phyloP scores from a whole-genome alignment of 1,139 yeast species.

The Pichiaceae sp. region DNA sequence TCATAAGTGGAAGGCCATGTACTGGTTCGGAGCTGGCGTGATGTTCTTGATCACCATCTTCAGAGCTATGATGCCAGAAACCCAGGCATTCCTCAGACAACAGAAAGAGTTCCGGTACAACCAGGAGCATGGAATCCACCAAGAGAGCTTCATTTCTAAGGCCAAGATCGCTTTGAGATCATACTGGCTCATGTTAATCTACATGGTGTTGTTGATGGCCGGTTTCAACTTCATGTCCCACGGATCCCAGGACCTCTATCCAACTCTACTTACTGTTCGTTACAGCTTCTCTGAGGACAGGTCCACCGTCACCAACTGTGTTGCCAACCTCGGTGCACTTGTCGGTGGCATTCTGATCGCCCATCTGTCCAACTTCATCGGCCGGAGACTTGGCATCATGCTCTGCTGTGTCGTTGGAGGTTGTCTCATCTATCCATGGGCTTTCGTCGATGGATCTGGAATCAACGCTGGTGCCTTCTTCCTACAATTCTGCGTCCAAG shows the following conservation, averaged over 20 bases:
- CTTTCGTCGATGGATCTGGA: constrained; percentile 43
- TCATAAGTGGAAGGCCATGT: constrained; percentile 67
- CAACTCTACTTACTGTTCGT: constrained; percentile 52
- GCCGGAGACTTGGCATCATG: constrained; percentile 51
- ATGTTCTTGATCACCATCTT: constrained; percentile 48
- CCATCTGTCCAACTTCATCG: constrained; percentile 49
- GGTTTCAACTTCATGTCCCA: constrained; percentile 66
- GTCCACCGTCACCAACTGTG: constrained; percentile 58
- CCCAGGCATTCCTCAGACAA: constrained; percentile 38
- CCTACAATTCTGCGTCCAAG: constrained; percentile 75
- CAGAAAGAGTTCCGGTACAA: constrained; percentile 18
- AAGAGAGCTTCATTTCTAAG: constrained; percentile 21
- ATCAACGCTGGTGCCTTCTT: constrained; percentile 75
- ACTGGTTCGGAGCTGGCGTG: constrained; percentile 75
- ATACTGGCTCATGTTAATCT: constrained; percentile 38
- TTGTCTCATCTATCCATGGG: constrained; percentile 60
- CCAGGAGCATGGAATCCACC: constrained; percentile 20
- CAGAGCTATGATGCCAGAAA: constrained; percentile 52
- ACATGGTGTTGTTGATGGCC: constrained; percentile 49
- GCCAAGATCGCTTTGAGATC: constrained; percentile 26
- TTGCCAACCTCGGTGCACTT: constrained; percentile 65
- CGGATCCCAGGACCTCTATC: constrained; percentile 68
- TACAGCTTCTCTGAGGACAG: constrained; percentile 40
- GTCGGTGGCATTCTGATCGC: constrained; percentile 58
- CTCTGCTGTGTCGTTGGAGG: constrained; percentile 62